These are phyloP conservation scores for Ascochyta viciae-villosae DNA, from an alignment of 2,329 filamentous ascomycete species.

Conservation along the genomic window DNA sequence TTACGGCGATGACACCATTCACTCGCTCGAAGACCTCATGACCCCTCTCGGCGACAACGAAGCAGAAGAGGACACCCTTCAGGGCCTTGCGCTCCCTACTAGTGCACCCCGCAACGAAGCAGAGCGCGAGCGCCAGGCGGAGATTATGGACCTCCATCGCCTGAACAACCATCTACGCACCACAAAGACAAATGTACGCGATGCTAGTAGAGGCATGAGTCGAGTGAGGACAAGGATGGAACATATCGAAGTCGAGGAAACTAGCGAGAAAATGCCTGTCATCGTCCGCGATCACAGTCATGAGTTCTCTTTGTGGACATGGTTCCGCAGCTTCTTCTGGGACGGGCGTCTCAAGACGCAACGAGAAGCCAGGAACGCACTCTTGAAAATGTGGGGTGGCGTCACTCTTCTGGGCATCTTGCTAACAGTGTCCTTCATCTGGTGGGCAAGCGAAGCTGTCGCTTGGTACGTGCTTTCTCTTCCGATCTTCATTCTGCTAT, in stretches of 20 bases:
- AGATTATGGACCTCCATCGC: conserved; percentile 50
- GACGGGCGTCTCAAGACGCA: conserved; percentile 28
- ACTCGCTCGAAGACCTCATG: conserved; percentile 56
- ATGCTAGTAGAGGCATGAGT: conserved; percentile 52
- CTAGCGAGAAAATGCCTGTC: conserved; percentile 16
- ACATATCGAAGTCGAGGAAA: conserved; percentile 29
- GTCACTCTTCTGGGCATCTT: conserved; percentile 52
- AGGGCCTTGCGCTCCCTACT: conserved; percentile 38
- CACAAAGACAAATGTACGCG: conserved; percentile 53
- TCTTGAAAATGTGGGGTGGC: conserved; percentile 32
- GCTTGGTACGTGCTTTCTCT: conserved; percentile 50
- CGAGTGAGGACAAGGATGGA: conserved; percentile 53
- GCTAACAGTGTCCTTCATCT: conserved; percentile 52
- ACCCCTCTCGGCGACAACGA: conserved; percentile 33
- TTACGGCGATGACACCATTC: conserved; percentile 56
- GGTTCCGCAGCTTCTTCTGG: conserved; percentile 39
- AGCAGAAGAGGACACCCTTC: conserved; percentile 44
- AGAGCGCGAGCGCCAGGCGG: conserved; percentile 52
- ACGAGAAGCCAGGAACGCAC: conserved; percentile 16
- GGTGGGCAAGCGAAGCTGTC: conserved; percentile 58
- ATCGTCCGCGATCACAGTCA: conserved; percentile 6
- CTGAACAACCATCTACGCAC: conserved; percentile 52
- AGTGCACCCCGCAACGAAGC: conserved; percentile 46
- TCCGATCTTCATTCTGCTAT: conserved; percentile 15
- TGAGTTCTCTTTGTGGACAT: conserved; percentile 29